phyloP scores from a whole-genome alignment of 2,329 filamentous ascomycete genomes.

The Colletotrichum lindemuthianum region DNA sequence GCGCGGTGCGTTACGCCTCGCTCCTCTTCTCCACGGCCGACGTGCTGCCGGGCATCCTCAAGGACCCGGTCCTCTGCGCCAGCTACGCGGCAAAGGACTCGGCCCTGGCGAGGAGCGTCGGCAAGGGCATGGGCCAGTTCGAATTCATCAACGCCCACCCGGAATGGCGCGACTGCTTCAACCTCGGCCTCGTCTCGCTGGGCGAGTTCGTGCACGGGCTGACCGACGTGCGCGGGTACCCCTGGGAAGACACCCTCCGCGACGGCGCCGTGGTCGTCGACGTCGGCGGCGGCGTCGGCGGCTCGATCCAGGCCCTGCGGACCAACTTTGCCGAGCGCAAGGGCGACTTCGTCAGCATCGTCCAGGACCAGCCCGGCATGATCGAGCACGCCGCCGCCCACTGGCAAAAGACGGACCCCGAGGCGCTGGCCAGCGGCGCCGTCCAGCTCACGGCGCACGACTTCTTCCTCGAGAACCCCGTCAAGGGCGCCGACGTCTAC shows the following conservation, averaged over 20 bases:
- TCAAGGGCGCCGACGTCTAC: constrained; percentile 59
- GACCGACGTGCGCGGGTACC: constrained; percentile 28
- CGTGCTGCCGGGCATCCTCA: constrained; percentile 16
- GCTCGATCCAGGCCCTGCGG: constrained; percentile 25
- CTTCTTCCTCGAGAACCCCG: constrained; percentile 66
- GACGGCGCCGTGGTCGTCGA: constrained; percentile 25
- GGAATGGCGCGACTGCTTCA: constrained; percentile 27
- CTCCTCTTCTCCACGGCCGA: constrained; percentile 28
- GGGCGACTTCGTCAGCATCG: constrained; percentile 22
- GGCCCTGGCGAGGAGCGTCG: constrained; percentile 22
- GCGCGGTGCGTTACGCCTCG: constrained; percentile 25
- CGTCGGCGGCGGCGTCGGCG: constrained; percentile 28
- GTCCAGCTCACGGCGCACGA: constrained; percentile 61
- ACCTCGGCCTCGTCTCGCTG: constrained; percentile 19
- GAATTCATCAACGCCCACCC: constrained; percentile 29
- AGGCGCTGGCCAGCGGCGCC: constrained; percentile 13
- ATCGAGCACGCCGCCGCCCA: constrained; percentile 20
- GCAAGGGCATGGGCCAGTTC: constrained; percentile 29
- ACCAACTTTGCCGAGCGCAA: constrained; percentile 7
- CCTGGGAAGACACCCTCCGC: constrained; percentile 15
- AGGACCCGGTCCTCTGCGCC: constrained; percentile 21
- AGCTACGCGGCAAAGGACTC: constrained; percentile 23
- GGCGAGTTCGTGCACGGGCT: constrained; percentile 24
- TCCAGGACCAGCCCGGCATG: constrained; percentile 31
- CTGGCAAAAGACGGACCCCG: constrained; percentile 25